These are phyloP conservation scores for Fulvia fulva DNA, from an alignment of 2,329 filamentous ascomycete genomes.

Conservation along the genomic window DNA sequence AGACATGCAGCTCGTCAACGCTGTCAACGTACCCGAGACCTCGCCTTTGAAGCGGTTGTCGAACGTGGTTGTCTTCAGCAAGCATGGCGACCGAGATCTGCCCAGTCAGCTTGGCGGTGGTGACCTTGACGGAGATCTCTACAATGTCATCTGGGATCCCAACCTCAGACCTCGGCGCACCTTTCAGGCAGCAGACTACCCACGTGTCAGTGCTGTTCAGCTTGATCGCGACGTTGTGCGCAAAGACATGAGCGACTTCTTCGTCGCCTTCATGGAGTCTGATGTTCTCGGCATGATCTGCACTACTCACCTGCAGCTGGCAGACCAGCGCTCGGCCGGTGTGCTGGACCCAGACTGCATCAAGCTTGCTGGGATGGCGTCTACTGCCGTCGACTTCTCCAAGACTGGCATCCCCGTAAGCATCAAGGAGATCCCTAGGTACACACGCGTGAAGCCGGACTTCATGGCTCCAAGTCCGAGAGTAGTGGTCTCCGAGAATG, in stretches of 20 bases:
- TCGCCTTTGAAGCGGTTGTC: constrained; percentile 60
- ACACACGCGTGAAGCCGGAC: constrained; percentile 44
- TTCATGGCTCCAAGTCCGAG: constrained; percentile 52
- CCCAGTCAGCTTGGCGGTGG: constrained; percentile 76
- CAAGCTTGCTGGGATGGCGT: constrained; percentile 38
- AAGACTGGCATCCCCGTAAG: constrained; percentile 59
- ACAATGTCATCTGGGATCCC: constrained; percentile 71
- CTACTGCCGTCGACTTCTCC: constrained; percentile 37
- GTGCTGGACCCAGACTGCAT: constrained; percentile 35
- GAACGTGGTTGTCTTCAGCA: constrained; percentile 78
- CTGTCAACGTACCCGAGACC: constrained; percentile 53
- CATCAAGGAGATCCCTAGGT: constrained; percentile 41
- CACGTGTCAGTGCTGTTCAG: constrained; percentile 52
- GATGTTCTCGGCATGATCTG: constrained; percentile 43
- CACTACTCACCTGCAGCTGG: constrained; percentile 40
- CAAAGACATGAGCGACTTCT: constrained; percentile 73
- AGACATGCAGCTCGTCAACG: constrained; percentile 65
- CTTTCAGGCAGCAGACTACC: constrained; percentile 66
- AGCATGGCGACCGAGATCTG: constrained; percentile 65
- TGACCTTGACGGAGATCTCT: constrained; percentile 79
- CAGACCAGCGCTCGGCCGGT: constrained; percentile 34
- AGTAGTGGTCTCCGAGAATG: constrained; percentile 40
- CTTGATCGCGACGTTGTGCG: constrained; percentile 58
- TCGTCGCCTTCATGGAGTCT: constrained; percentile 65
- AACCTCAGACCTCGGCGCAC: constrained; percentile 43